Conservation (phyloP, 2,329 filamentous ascomycete species). For the Rasamsonia emersonii region DNA sequence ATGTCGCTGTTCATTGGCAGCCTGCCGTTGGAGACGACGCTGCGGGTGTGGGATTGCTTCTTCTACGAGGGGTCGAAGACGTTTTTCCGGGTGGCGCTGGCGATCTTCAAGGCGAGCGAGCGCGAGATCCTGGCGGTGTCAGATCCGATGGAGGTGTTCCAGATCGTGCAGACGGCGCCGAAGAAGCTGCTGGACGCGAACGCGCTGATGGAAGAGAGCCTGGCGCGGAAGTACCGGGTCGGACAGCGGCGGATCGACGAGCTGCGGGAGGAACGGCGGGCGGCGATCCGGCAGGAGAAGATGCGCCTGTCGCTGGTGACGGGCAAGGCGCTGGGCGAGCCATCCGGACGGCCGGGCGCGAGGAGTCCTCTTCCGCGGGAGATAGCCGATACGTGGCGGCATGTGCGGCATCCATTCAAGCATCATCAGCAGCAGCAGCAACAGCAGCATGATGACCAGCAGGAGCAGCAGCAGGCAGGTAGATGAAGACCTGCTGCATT, state of each 20-base stretch:
- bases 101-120: conserved; percentile 86
- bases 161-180: conserved; percentile 82
- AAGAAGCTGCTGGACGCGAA: conserved; percentile 76
- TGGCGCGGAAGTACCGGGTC: conserved; percentile 68
- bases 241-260: conserved; percentile 75
- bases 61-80: conserved; percentile 95
- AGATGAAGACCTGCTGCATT: no score
- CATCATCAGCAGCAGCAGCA: no score
- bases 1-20: conserved; percentile 96
- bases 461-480: no score
- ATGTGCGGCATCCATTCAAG: no score
- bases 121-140: conserved; percentile 66
- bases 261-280: conserved; percentile 59
- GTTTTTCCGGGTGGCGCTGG: conserved; percentile 81
- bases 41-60: conserved; percentile 91
- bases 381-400: no score
- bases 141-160: conserved; percentile 93
- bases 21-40: conserved; percentile 79
- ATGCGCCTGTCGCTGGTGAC: conserved; percentile 29
- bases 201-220: conserved; percentile 70
- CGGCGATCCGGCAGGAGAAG: conserved; percentile 36
- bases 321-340: conserved; percentile 14
- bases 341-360: conserved; percentile 7
- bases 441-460: no score
- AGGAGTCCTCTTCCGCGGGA: conserved; percentile 10